These are phyloP conservation scores for Trichosporon sp. DNA, from an alignment of 1,284 basidiomycete species.

Conservation along the genomic window DNA sequence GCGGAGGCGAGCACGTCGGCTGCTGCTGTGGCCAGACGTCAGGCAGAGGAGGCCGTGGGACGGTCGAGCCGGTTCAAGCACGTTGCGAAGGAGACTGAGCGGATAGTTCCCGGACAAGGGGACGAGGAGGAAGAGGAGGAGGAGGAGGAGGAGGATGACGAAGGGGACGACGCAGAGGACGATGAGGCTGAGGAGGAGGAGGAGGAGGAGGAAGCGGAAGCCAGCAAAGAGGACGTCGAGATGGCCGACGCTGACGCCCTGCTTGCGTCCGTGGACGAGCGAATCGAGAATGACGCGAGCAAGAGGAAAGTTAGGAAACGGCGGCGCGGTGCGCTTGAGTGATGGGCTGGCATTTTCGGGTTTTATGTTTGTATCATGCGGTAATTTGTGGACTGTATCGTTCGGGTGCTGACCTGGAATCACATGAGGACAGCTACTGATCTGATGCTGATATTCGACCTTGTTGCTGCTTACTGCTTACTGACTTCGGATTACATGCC, in stretches of 20 bases:
- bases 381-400: too few relatives aligned
- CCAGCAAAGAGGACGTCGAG: constrained; percentile 12
- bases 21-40: constrained; percentile 18
- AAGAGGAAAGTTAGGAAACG: not conserved
- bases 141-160: constrained; percentile 4
- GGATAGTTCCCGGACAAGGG: constrained; percentile 17
- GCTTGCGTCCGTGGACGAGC: not conserved
- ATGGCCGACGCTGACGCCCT: constrained; percentile 2
- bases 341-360: not conserved
- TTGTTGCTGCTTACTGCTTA: too few relatives aligned
- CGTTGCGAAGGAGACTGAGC: constrained; percentile 21
- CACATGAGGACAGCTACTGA: too few relatives aligned
- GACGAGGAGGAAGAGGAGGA: constrained; percentile 2
- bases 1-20: constrained; percentile 15
- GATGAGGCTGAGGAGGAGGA: not conserved
- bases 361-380: too few relatives aligned
- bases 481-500: too few relatives aligned
- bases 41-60: constrained; percentile 12
- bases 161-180: not conserved
- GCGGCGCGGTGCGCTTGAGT: constrained; percentile 1
- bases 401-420: too few relatives aligned
- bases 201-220: constrained; percentile 3
- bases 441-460: too few relatives aligned
- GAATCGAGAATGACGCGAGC: not conserved
- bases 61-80: constrained; percentile 27